A percentile compares a stretch with the other conserved stretches of the same genome.
These are phyloP conservation scores for Fusarium nurragi DNA, from an alignment of 2,329 filamentous ascomycete species.

Conservation along the genomic window DNA sequence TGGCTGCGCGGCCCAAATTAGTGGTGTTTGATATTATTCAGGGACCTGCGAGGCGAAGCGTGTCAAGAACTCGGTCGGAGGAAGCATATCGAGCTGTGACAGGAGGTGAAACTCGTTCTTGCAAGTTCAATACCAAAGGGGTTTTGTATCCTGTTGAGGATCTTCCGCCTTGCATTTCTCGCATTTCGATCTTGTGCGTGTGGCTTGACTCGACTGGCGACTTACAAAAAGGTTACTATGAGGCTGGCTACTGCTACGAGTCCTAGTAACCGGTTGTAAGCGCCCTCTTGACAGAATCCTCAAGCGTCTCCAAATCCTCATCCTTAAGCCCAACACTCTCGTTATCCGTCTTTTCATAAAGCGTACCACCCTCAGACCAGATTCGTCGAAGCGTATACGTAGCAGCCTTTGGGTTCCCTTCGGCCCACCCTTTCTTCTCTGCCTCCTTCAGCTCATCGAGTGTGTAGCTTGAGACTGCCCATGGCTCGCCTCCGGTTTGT, in stretches of 20 bases:
- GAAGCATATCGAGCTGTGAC: not conserved
- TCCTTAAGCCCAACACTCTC: conserved; percentile 60
- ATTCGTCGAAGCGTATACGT: conserved; percentile 71
- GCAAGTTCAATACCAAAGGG: not conserved
- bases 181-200: not conserved
- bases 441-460: conserved; percentile 62
- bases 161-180: not conserved
- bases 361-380: conserved; percentile 76
- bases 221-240: not conserved
- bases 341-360: conserved; percentile 76
- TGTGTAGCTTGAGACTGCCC: conserved; percentile 49
- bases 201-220: not conserved
- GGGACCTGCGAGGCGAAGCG: too few relatives aligned
- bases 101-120: not conserved
- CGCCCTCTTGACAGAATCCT: conserved; percentile 34
- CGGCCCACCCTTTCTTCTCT: conserved; percentile 69
- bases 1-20: not conserved
- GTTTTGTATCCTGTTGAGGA: not conserved
- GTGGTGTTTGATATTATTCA: too few relatives aligned
- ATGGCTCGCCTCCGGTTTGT: conserved; percentile 66
- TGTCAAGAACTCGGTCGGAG: too few relatives aligned
- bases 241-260: too few relatives aligned
- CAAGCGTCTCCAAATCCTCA: conserved; percentile 63
- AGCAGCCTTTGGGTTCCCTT: conserved; percentile 61
- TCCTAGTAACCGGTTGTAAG: conserved; percentile 35